Evolutionary conservation across 192 early-diverging fungal species (phyloP).

Genomic region (Dispira simplex): DNA sequence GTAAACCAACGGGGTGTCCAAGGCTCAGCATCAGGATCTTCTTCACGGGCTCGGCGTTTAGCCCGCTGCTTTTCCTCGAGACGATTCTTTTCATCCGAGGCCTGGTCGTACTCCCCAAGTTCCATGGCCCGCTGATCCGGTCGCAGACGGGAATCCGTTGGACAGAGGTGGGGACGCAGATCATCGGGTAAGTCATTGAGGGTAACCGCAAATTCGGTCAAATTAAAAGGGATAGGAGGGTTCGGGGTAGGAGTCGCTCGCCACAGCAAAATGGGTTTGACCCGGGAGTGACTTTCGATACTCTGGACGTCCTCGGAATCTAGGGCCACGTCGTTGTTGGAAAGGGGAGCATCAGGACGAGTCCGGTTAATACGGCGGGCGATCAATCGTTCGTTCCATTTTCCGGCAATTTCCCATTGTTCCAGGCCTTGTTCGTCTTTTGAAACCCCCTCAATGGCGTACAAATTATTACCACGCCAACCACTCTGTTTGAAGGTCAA

Average conservation of each 20-base stretch:
- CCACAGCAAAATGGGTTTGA: conserved; percentile 44
- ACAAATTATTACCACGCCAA: conserved; percentile 50
- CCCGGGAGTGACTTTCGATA: background rate
- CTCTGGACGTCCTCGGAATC: conserved; percentile 8
- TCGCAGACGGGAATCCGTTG: conserved; percentile 68
- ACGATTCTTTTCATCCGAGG: conserved; percentile 51
- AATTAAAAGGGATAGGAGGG: conserved; percentile 43
- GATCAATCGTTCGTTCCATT: conserved; percentile 50
- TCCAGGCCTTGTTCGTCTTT: conserved; percentile 27
- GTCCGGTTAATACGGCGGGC: conserved; percentile 23
- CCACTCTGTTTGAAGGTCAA: conserved; percentile 66
- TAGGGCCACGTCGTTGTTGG: conserved; percentile 18
- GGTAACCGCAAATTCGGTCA: conserved; percentile 62
- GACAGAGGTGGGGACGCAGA: conserved; percentile 45
- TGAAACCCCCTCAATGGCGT: conserved; percentile 40
- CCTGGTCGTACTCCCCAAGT: conserved; percentile 59
- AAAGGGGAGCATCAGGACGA: conserved; percentile 6
- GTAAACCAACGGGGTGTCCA: conserved; percentile 75
- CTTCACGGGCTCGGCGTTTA: conserved; percentile 38
- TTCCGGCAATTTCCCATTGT: conserved; percentile 46
- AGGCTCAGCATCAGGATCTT: conserved; percentile 26
- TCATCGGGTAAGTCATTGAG: conserved; percentile 50
- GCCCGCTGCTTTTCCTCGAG: conserved; percentile 63
- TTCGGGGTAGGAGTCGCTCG: conserved; percentile 33
- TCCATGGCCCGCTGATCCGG: conserved; percentile 84